A percentile compares a stretch with the other conserved stretches of the same genome.
These are phyloP conservation scores for Podospora appendiculata DNA, from an alignment of 495 filamentous ascomycete genomes.

Conservation along the genomic window DNA sequence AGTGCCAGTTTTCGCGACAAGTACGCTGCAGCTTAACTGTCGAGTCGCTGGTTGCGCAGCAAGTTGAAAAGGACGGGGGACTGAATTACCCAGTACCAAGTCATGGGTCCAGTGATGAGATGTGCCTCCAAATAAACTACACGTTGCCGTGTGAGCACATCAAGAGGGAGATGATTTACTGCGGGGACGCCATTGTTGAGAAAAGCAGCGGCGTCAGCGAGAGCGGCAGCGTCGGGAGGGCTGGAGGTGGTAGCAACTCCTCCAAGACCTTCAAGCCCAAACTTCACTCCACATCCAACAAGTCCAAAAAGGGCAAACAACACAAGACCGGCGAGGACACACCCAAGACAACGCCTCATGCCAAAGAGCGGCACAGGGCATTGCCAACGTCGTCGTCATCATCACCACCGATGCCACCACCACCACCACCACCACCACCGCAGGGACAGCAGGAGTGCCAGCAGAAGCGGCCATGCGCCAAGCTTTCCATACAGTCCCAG, in stretches of 20 bases:
- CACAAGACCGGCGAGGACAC: neutral
- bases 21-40: too few species aligned
- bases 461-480: slow-evolving; percentile 20
- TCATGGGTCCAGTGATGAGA: neutral
- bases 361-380: neutral
- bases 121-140: slow-evolving; percentile 30
- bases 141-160: slow-evolving; percentile 31
- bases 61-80: too few species aligned
- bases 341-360: neutral
- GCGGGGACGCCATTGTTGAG: slow-evolving; percentile 1
- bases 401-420: neutral
- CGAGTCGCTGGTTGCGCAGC: too few species aligned
- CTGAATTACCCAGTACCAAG: neutral
- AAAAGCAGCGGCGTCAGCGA: neutral
- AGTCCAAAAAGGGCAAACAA: neutral
- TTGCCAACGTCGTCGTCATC: neutral
- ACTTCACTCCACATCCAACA: neutral
- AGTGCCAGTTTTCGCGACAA: too few species aligned
- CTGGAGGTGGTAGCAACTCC: neutral
- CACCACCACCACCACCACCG: neutral
- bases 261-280: neutral
- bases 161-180: slow-evolving; percentile 26
- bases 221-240: neutral
- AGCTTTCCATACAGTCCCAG: slow-evolving; percentile 22
- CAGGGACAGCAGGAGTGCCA: neutral